Percentiles rank a stretch among this genome's conserved stretches.
phyloP scores from a whole-genome alignment of 2,329 filamentous ascomycete species.

The Ilyonectria robusta region DNA sequence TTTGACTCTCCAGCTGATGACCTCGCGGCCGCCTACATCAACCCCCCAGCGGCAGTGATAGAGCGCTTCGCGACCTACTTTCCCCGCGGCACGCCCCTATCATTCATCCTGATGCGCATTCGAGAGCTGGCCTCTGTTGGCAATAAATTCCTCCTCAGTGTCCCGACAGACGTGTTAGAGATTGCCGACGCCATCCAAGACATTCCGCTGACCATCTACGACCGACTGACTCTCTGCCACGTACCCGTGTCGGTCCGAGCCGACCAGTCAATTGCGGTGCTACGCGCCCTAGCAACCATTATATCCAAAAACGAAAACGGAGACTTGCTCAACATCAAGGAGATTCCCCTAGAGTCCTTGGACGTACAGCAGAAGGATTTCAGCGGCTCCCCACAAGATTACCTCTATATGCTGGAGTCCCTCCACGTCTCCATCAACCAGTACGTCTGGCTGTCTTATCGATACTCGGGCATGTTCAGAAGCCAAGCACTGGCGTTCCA shows the following conservation, averaged over 20 bases:
- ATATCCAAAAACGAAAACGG: conserved; percentile 78
- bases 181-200: conserved; percentile 83
- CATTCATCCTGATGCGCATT: conserved; percentile 84
- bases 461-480: conserved; percentile 85
- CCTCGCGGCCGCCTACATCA: conserved; percentile 79
- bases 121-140: conserved; percentile 77
- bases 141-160: conserved; percentile 76
- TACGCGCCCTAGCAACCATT: conserved; percentile 76
- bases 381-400: conserved; percentile 60
- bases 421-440: conserved; percentile 87
- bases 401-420: conserved; percentile 79
- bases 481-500: conserved; percentile 84
- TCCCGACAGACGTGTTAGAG: conserved; percentile 71
- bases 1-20: conserved; percentile 76
- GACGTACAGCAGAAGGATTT: conserved; percentile 69
- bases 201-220: conserved; percentile 77
- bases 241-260: conserved; percentile 76
- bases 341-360: conserved; percentile 80
- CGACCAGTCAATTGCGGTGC: conserved; percentile 59
- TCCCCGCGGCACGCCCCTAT: conserved; percentile 83
- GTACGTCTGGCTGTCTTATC: conserved; percentile 95
- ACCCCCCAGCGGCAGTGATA: conserved; percentile 79
- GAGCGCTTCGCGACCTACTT: conserved; percentile 87
- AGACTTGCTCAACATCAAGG: conserved; percentile 78
- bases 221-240: conserved; percentile 82